These are phyloP conservation scores for Garcia nutans DNA, from an alignment of 345 rosid species.

Conservation along the genomic window DNA sequence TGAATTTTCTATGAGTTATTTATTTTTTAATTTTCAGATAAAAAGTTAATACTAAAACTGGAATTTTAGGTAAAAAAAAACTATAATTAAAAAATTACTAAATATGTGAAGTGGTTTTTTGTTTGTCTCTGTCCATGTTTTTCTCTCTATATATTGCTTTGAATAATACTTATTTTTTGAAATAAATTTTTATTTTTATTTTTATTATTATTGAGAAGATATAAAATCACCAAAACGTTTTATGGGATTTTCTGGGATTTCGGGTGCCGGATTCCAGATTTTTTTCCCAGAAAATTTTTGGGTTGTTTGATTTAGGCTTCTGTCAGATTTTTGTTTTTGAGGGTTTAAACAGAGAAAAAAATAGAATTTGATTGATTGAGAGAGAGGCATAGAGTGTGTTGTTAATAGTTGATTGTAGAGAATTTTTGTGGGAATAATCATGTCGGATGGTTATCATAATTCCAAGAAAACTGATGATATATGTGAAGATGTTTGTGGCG, in stretches of 20 bases:
- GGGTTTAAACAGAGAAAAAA: background rate
- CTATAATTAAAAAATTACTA: too few species aligned
- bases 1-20: too few species aligned
- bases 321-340: background rate
- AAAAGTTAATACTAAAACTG: background rate
- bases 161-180: background rate
- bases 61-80: too few species aligned
- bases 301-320: slow-evolving; percentile 33
- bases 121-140: background rate
- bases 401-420: background rate
- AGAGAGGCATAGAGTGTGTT: background rate
- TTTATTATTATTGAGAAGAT: slow-evolving; percentile 31
- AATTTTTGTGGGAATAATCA: slow-evolving; percentile 28
- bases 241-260: slow-evolving; percentile 21
- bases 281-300: slow-evolving; percentile 6
- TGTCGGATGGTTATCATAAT: slow-evolving; percentile 67
- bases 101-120: background rate
- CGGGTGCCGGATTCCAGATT: slow-evolving; percentile 15
- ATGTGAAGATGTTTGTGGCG: slow-evolving; percentile 73
- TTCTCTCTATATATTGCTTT: slow-evolving; percentile 7
- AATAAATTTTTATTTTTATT: slow-evolving; percentile 4
- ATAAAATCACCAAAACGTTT: slow-evolving; percentile 35
- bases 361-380: background rate
- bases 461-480: slow-evolving; percentile 91
- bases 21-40: background rate